Conservation (phyloP, 345 rosid genomes). For the Tarenaya hassleriana region DNA sequence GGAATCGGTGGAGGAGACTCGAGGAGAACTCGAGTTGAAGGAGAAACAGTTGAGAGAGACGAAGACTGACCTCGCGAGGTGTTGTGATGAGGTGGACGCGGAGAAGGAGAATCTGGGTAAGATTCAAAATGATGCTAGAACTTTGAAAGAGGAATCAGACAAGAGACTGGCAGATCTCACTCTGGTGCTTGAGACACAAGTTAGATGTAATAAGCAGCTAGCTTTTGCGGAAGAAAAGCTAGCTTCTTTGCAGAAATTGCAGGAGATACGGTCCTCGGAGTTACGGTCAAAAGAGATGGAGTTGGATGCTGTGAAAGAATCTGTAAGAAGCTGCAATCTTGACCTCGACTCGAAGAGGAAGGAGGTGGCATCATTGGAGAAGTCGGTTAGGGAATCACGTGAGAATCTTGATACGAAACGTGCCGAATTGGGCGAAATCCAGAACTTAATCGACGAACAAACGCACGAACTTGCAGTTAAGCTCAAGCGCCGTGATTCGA, state of each 20-base stretch:
- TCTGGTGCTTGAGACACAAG: background rate
- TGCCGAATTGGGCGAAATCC: slow-evolving; percentile 16
- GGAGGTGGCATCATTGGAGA: background rate
- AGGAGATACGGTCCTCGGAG: slow-evolving; percentile 11
- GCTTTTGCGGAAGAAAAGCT: slow-evolving; percentile 3
- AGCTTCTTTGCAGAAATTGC: slow-evolving; percentile 15
- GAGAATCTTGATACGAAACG: slow-evolving; percentile 15
- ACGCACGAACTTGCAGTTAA: background rate
- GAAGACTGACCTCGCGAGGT: slow-evolving; percentile 5
- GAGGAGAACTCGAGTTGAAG: slow-evolving; percentile 12
- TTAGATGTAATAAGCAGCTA: slow-evolving; percentile 16
- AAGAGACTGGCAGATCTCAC: slow-evolving; percentile 1
- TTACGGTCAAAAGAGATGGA: slow-evolving; percentile 15
- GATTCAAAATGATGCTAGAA: slow-evolving; percentile 1
- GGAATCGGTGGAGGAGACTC: slow-evolving; percentile 15
- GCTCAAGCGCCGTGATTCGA: slow-evolving; percentile 1
- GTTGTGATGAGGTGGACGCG: slow-evolving; percentile 1
- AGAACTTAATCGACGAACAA: slow-evolving; percentile 14
- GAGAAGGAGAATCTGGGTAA: slow-evolving; percentile 8
- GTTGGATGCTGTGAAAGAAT: slow-evolving; percentile 8
- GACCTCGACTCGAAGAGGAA: slow-evolving; percentile 16
- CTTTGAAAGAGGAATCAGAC: slow-evolving; percentile 15
- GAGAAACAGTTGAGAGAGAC: background rate
- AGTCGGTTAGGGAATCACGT: slow-evolving; percentile 3
- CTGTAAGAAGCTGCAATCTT: background rate